These are phyloP conservation scores for Rhodotorula toruloides DNA, from an alignment of 768 basidiomycete species.

Conservation along the genomic window DNA sequence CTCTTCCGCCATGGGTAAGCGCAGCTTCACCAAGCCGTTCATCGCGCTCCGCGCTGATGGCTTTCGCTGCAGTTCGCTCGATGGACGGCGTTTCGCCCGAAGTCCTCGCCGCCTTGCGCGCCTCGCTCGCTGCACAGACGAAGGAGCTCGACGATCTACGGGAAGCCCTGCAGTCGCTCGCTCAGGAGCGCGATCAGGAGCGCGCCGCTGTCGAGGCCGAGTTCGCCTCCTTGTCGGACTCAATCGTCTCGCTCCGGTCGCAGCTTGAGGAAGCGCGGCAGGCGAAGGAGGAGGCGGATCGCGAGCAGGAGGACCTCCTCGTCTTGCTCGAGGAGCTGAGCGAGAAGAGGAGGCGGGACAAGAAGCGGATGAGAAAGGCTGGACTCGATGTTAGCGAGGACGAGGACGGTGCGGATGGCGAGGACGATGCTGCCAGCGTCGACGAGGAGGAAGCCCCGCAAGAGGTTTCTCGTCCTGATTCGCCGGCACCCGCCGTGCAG, in stretches of 20 bases:
- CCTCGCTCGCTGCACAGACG: conserved; percentile 73
- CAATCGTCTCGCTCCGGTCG: conserved; percentile 1
- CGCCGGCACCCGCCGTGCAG: neutral
- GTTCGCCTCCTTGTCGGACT: conserved; percentile 18
- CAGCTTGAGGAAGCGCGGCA: neutral
- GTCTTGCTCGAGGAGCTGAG: conserved; percentile 89
- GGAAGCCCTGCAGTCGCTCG: conserved; percentile 33
- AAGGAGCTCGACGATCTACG: conserved; percentile 50
- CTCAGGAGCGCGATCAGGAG: conserved; percentile 40
- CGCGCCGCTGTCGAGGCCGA: conserved; percentile 24
- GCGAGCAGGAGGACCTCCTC: conserved; percentile 92
- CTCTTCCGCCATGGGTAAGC: conserved; percentile 9
- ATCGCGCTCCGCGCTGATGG: neutral
- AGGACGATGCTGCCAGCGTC: conserved; percentile 45
- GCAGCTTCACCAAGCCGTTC: neutral
- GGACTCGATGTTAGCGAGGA: conserved; percentile 89
- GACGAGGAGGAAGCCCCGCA: neutral
- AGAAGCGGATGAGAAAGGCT: conserved; percentile 64
- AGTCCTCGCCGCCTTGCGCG: conserved; percentile 75
- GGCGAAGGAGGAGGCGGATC: conserved; percentile 72
- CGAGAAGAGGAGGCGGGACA: conserved; percentile 77
- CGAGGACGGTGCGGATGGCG: conserved; percentile 59
- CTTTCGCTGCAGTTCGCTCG: conserved; percentile 66
- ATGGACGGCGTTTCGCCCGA: conserved; percentile 70
- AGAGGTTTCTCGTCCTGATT: too few relatives aligned